These are phyloP conservation scores for Rhodomyrtus tomentosa DNA, from an alignment of 345 rosid genomes.

Conservation along the genomic window DNA sequence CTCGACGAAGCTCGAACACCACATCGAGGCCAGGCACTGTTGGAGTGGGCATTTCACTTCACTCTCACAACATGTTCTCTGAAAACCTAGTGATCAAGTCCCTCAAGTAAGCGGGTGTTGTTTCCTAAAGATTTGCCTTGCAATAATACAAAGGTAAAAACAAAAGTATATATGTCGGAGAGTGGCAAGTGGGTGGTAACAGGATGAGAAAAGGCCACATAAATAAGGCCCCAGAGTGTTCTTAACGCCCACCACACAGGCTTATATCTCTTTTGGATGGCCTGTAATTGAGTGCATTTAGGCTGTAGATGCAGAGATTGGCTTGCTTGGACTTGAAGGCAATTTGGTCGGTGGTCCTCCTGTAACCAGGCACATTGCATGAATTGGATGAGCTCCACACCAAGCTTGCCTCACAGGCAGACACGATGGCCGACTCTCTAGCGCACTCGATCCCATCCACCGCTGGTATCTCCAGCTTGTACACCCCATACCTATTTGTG, in stretches of 20 bases:
- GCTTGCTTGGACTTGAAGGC: slow-evolving; percentile 48
- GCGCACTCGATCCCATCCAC: slow-evolving; percentile 69
- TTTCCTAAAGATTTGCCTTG: neutral
- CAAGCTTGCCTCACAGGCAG: slow-evolving; percentile 69
- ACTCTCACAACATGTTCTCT: neutral
- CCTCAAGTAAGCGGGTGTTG: neutral
- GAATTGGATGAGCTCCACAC: slow-evolving; percentile 38
- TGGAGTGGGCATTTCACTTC: neutral
- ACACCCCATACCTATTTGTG: slow-evolving; percentile 66
- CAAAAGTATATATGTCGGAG: neutral
- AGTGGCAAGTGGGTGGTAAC: neutral
- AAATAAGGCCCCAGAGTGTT: neutral
- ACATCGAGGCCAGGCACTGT: neutral
- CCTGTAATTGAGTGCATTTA: slow-evolving; percentile 63
- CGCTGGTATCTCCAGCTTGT: slow-evolving; percentile 64
- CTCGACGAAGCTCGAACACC: neutral
- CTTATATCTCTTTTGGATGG: slow-evolving; percentile 47
- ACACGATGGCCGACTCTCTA: slow-evolving; percentile 40
- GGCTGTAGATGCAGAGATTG: slow-evolving; percentile 70
- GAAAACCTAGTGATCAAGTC: neutral
- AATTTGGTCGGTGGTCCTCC: slow-evolving; percentile 61
- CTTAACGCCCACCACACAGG: slow-evolving; percentile 32
- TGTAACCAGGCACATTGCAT: slow-evolving; percentile 80
- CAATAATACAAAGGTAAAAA: neutral
- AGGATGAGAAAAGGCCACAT: neutral